A percentile compares a stretch with the other conserved stretches of the same genome.
Evolutionary conservation across 768 basidiomycete species (phyloP).

Genomic region (Tylopilus vinaceipallidus): DNA sequence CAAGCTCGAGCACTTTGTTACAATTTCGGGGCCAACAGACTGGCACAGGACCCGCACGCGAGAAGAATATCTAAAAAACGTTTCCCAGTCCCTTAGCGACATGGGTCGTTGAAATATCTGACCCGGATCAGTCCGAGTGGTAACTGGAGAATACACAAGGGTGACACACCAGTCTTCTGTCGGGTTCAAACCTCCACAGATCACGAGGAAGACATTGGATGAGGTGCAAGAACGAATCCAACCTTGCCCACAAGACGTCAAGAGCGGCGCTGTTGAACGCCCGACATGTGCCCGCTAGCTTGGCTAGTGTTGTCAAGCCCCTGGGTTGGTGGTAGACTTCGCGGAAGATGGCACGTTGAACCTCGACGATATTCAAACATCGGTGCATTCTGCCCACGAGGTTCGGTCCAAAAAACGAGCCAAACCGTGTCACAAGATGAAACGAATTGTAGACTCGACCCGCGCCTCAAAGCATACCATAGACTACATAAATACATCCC

Average conservation of each 20-base stretch:
- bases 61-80: slow-evolving; percentile 27
- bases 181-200: slow-evolving; percentile 21
- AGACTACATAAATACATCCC: slow-evolving; percentile 20
- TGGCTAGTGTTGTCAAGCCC: slow-evolving; percentile 14
- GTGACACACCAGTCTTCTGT: slow-evolving; percentile 14
- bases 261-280: slow-evolving; percentile 23
- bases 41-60: slow-evolving; percentile 17
- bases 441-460: not conserved
- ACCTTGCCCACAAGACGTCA: slow-evolving; percentile 23
- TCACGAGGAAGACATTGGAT: slow-evolving; percentile 28
- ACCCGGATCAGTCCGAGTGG: slow-evolving; percentile 8
- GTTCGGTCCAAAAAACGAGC: not conserved
- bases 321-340: slow-evolving; percentile 5
- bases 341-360: slow-evolving; percentile 24
- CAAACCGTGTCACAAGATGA: not conserved
- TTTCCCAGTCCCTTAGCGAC: slow-evolving; percentile 27
- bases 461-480: slow-evolving; percentile 4
- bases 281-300: slow-evolving; percentile 26
- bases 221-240: slow-evolving; percentile 23
- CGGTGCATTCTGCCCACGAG: slow-evolving; percentile 12
- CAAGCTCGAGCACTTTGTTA: slow-evolving; percentile 3
- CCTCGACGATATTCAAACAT: slow-evolving; percentile 28
- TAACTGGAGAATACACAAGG: not conserved
- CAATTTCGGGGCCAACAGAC: not conserved
- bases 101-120: slow-evolving; percentile 26